phyloP scores from a whole-genome alignment of 31 red algal species.

The Asparagopsis taxiformis region DNA sequence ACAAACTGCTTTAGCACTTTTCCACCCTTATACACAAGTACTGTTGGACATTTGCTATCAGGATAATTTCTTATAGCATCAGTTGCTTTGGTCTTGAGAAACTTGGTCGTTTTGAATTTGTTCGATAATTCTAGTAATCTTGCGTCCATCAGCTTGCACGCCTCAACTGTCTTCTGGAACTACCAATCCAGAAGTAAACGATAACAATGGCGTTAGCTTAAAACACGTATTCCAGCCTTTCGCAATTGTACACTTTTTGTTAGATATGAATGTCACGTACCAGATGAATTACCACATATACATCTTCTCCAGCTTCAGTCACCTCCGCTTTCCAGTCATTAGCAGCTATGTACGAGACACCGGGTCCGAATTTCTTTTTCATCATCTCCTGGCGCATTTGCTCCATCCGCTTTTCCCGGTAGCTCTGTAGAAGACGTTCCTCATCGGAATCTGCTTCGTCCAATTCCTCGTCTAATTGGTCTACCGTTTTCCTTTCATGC shows the following conservation, averaged over 20 bases:
- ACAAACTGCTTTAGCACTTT: slow-evolving; percentile 81
- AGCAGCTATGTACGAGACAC: slow-evolving; percentile 66
- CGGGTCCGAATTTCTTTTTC: slow-evolving; percentile 67
- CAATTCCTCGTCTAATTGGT: slow-evolving; percentile 76
- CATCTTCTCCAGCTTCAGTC: slow-evolving; percentile 61
- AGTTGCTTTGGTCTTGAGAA: slow-evolving; percentile 77
- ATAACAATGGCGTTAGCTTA: too few species aligned
- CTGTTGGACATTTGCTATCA: slow-evolving; percentile 78
- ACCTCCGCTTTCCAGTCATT: slow-evolving; percentile 89
- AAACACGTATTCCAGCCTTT: too few species aligned
- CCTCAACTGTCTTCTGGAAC: slow-evolving; percentile 57
- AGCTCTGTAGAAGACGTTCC: slow-evolving; percentile 65
- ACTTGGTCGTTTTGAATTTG: slow-evolving; percentile 75
- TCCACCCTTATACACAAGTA: slow-evolving; percentile 86
- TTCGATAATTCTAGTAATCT: slow-evolving; percentile 61
- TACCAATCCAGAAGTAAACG: neutral
- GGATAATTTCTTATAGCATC: slow-evolving; percentile 93
- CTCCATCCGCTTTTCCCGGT: slow-evolving; percentile 64
- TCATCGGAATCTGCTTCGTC: slow-evolving; percentile 94
- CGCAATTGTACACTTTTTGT: too few species aligned
- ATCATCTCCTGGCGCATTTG: slow-evolving; percentile 61
- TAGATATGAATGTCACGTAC: slow-evolving; percentile 39
- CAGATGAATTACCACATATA: slow-evolving; percentile 75
- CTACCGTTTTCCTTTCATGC: slow-evolving; percentile 68
- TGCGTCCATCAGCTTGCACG: slow-evolving; percentile 69